Conservation (phyloP, 345 rosid species). For the Salix caprea region DNA sequence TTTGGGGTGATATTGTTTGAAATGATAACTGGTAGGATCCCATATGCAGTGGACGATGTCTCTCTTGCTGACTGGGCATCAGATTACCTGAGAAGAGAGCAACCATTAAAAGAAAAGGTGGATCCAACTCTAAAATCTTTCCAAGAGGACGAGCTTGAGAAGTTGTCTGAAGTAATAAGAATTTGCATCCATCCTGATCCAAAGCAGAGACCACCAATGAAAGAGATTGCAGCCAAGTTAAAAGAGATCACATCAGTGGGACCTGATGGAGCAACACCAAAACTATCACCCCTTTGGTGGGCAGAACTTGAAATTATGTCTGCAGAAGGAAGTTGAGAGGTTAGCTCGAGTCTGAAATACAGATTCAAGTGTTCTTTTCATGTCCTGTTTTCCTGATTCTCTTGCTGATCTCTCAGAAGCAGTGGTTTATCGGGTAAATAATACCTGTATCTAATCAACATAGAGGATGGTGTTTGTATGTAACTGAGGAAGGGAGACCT, state of each 20-base stretch:
- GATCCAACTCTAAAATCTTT: constrained; percentile 65
- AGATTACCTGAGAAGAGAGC: constrained; percentile 35
- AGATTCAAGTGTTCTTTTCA: not conserved
- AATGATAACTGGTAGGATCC: constrained; percentile 70
- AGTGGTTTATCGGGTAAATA: not conserved
- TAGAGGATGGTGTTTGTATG: constrained; percentile 4
- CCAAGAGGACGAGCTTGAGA: constrained; percentile 49
- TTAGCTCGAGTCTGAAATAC: not conserved
- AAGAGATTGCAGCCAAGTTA: constrained; percentile 49
- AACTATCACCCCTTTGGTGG: constrained; percentile 90
- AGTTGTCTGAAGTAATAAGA: constrained; percentile 54
- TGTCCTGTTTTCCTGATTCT: not conserved
- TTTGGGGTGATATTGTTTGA: constrained; percentile 71
- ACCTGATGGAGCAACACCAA: constrained; percentile 72
- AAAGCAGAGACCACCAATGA: constrained; percentile 54
- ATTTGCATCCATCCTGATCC: constrained; percentile 60
- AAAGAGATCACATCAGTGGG: constrained; percentile 64
- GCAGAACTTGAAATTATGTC: constrained; percentile 91
- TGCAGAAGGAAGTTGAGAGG: constrained; percentile 37
- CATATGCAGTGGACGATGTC: constrained; percentile 42
- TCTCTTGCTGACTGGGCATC: constrained; percentile 52
- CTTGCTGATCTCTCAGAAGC: not conserved
- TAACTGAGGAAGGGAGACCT: constrained; percentile 1
- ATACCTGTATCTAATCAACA: not conserved
- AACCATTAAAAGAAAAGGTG: constrained; percentile 43